Evolutionary conservation across 2,329 filamentous ascomycete species (phyloP), one percentile per base, ranked within the genome.

Genomic region (Verticillium longisporum): DNA sequence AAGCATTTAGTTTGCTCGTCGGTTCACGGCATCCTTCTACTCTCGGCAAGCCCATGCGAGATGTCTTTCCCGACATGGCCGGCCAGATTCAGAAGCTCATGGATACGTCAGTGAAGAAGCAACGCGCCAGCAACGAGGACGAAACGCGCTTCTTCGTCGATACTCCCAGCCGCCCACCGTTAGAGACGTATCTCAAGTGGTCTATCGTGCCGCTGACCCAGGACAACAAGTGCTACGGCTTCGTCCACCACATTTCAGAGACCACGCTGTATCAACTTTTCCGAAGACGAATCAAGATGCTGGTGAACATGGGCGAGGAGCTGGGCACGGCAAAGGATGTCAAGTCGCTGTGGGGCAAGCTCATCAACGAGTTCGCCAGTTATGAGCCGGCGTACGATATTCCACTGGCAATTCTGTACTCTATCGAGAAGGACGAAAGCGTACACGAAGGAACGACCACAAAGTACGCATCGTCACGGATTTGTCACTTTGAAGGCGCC

Each of bases 21-120:
- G 87, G 86, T 13, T 79, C 85, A 60, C 87, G 86, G 61, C 88
- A 90, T 68, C 88, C 88, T 1, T 67, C 68, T 2, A 72, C 89
- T 11, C 82, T 90, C 72, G 88, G 88, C 1, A 81, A 83, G 67
- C 79, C 78, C 32, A 73, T 89, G 62, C 77, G 77, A 32, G 78
- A 85, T 45, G 63, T 64, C 3, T 65, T 65, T 13, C 63, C 63
- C 11, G 63, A 82, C 83, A 4, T 90, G 87, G 87, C 75, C 78
- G 56, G 62, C 4, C 86, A 88, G 63, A 71, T 81, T 18, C 75
- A 74, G 62, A 68, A 73, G 31, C 71, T 72, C 6, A 76, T 81
- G 74, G 62, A 69, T 34, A 34, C 64, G 58, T 5, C 68, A 63
- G 63, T 69, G 15, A 61, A 69, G 60, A 71, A 72, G 62, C 67